Percentiles rank a stretch among this genome's conserved stretches.
Evolutionary conservation across 148 eudicot genomes (phyloP).

Genomic region (Nyssa sinensis): DNA sequence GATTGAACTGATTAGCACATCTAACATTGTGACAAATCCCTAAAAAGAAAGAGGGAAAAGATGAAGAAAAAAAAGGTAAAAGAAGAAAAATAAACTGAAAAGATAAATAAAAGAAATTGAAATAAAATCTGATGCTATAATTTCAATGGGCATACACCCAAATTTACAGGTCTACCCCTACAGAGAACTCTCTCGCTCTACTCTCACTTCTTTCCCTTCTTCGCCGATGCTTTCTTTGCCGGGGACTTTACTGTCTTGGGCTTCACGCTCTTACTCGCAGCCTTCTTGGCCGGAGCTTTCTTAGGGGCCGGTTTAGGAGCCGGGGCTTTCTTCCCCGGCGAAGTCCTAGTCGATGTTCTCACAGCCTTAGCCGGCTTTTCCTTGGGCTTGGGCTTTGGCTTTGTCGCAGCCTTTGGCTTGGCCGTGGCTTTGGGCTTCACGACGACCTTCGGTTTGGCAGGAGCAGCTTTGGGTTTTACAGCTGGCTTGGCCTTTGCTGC

Average conservation of each 20-base stretch:
- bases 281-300: slow-evolving; percentile 44
- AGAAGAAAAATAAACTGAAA: neutral
- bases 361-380: slow-evolving; percentile 56
- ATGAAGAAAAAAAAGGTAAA: no score
- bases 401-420: neutral
- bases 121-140: slow-evolving; percentile 14
- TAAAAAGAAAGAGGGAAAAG: no score
- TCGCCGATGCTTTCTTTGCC: slow-evolving; percentile 29
- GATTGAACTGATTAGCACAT: no score
- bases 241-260: slow-evolving; percentile 28
- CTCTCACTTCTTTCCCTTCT: slow-evolving; percentile 31
- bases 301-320: slow-evolving; percentile 27
- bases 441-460: slow-evolving; percentile 21
- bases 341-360: slow-evolving; percentile 36
- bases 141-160: slow-evolving; percentile 1
- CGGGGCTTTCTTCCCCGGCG: slow-evolving; percentile 54
- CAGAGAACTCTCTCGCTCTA: slow-evolving; percentile 12
- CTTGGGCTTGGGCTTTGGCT: slow-evolving; percentile 32
- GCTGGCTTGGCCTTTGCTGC: slow-evolving; percentile 37
- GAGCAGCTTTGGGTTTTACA: slow-evolving; percentile 37
- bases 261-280: slow-evolving; percentile 37
- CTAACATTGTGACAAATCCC: no score
- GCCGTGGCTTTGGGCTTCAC: slow-evolving; percentile 29
- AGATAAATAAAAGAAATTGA: neutral
- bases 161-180: slow-evolving; percentile 33